Evolutionary conservation across 2,329 filamentous ascomycete genomes (phyloP).

Genomic region (Aspergillus alliaceus): DNA sequence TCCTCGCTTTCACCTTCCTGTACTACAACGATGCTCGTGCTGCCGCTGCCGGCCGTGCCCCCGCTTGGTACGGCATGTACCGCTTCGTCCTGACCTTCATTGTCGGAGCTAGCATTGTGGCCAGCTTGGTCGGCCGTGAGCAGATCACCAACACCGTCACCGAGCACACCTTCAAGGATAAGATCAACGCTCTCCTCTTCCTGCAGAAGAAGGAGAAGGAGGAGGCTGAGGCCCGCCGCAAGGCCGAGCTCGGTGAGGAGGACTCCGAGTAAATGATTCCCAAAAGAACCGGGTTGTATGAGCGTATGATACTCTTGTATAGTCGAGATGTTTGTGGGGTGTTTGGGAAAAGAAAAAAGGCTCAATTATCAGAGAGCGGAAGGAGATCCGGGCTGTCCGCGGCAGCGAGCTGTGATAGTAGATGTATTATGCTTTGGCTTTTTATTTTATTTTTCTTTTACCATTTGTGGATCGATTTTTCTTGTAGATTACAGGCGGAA

Average conservation of each 20-base stretch:
- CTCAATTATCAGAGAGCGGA: not conserved
- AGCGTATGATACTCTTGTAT: constrained; percentile 9
- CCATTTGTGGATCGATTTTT: constrained; percentile 24
- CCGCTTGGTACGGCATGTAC: constrained; percentile 83
- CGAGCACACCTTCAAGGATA: constrained; percentile 46
- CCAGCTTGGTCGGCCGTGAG: constrained; percentile 78
- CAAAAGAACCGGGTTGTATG: not conserved
- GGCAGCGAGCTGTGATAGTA: constrained; percentile 16
- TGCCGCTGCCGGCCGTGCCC: constrained; percentile 72
- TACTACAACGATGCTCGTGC: constrained; percentile 83
- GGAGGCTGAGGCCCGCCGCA: constrained; percentile 40
- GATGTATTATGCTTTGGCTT: constrained; percentile 11
- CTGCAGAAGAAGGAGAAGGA: constrained; percentile 48
- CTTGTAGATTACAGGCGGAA: constrained; percentile 37
- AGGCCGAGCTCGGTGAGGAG: constrained; percentile 29
- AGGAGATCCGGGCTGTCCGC: constrained; percentile 1
- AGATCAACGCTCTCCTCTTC: constrained; percentile 54
- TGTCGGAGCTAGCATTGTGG: constrained; percentile 77
- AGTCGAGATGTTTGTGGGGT: not conserved
- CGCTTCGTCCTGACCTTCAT: constrained; percentile 90
- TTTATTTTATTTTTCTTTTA: constrained; percentile 24
- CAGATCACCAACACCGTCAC: constrained; percentile 58
- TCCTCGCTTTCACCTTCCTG: constrained; percentile 77
- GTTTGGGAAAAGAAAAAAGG: not conserved
- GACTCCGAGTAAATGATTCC: constrained; percentile 32